Conservation (phyloP, 148 eudicot species). For the Cornus kousa region DNA sequence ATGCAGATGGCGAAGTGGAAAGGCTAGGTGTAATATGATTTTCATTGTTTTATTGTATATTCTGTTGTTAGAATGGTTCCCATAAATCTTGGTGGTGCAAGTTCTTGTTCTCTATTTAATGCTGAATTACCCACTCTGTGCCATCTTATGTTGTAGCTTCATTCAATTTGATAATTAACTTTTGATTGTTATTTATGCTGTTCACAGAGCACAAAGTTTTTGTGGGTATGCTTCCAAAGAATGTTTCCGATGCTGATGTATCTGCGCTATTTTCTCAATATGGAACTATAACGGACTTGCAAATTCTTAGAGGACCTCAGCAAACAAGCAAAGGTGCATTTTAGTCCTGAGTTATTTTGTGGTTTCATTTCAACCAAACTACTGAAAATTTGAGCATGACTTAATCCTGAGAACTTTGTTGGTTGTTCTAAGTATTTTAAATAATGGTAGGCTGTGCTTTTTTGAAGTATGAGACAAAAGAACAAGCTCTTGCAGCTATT, state of each 20-base stretch:
- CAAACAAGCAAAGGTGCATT: slow-evolving; percentile 93
- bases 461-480: slow-evolving; percentile 90
- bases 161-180: slow-evolving; percentile 6
- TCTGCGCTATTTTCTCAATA: slow-evolving; percentile 86
- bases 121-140: not conserved
- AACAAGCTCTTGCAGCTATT: slow-evolving; percentile 92
- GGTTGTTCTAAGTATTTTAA: not conserved
- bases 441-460: slow-evolving; percentile 80
- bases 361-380: not conserved
- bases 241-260: slow-evolving; percentile 80
- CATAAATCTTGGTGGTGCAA: slow-evolving; percentile 7
- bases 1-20: slow-evolving; percentile 99
- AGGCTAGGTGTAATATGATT: slow-evolving; percentile 65
- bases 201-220: slow-evolving; percentile 87
- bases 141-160: not conserved
- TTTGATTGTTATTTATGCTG: slow-evolving; percentile 14
- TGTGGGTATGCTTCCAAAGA: slow-evolving; percentile 99
- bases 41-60: slow-evolving; percentile 9
- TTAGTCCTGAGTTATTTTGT: not conserved
- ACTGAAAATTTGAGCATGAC: not conserved
- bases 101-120: slow-evolving; percentile 4
- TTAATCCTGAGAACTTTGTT: slow-evolving; percentile 9
- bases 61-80: slow-evolving; percentile 6
- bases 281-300: slow-evolving; percentile 82
- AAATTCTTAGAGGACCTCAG: slow-evolving; percentile 89